Evolutionary conservation across 148 eudicot genomes (phyloP).

Genomic region (Chenopodium suecicum): DNA sequence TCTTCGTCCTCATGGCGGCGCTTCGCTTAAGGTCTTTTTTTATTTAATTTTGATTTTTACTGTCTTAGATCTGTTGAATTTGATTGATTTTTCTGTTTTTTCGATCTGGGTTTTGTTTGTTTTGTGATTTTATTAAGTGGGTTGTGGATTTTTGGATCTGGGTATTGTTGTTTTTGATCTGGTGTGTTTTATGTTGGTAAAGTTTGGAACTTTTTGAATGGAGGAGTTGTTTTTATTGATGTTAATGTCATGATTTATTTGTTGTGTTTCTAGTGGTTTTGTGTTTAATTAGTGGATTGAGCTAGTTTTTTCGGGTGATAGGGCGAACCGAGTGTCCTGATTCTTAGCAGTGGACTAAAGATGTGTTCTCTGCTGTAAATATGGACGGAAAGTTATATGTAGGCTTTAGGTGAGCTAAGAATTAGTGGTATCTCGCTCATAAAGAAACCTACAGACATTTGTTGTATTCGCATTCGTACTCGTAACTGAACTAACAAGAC

Average conservation of each 20-base stretch:
- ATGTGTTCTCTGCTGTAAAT: slow-evolving; percentile 56
- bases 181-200: not conserved
- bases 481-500: not conserved
- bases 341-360: slow-evolving; percentile 56
- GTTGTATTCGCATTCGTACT: too few species aligned
- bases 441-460: slow-evolving; percentile 50
- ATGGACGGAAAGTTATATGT: slow-evolving; percentile 52
- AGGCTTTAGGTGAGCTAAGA: slow-evolving; percentile 59
- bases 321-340: slow-evolving; percentile 43
- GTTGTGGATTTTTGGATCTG: slow-evolving; percentile 21
- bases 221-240: not conserved
- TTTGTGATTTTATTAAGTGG: slow-evolving; percentile 10
- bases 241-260: not conserved
- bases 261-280: not conserved
- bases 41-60: not conserved
- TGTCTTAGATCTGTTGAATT: slow-evolving; percentile 16
- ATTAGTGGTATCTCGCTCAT: slow-evolving; percentile 38
- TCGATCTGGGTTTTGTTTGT: slow-evolving; percentile 9
- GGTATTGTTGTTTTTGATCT: not conserved
- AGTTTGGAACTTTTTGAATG: slow-evolving; percentile 16
- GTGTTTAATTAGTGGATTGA: not conserved
- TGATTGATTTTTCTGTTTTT: slow-evolving; percentile 5
- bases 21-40: slow-evolving; percentile 45
- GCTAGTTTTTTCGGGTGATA: not conserved
- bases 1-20: slow-evolving; percentile 74